A percentile compares a stretch with the other conserved stretches of the same genome.
Evolutionary conservation across 2,329 filamentous ascomycete genomes (phyloP).

Genomic region (Colletotrichum cuscutae): DNA sequence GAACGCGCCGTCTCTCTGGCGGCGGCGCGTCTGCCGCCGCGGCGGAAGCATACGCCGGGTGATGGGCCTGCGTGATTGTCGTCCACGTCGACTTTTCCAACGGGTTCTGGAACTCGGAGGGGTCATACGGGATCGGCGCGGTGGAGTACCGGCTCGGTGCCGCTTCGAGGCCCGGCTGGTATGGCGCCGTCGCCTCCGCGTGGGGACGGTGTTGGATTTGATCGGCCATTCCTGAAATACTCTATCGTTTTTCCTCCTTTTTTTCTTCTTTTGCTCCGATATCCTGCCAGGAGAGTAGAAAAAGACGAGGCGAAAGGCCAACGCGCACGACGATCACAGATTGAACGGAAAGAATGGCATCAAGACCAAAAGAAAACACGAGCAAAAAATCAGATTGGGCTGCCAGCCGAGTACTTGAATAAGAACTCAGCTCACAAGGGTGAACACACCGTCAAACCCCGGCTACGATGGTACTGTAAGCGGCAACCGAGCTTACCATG

Average conservation of each 20-base stretch:
- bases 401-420: background rate
- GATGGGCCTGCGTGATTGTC: background rate
- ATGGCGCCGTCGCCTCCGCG: background rate
- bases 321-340: background rate
- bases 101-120: background rate
- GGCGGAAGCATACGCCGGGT: background rate
- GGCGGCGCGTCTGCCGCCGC: background rate
- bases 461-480: background rate
- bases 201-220: background rate
- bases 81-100: background rate
- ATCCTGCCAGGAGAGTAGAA: too few species aligned
- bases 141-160: background rate
- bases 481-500: background rate
- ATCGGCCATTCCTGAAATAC: background rate
- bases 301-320: too few species aligned
- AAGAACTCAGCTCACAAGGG: background rate
- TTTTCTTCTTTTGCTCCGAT: too few species aligned
- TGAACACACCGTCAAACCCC: too few species aligned
- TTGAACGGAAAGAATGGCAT: background rate
- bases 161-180: slow-evolving; percentile 17
- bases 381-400: background rate
- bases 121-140: slow-evolving; percentile 7
- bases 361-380: background rate
- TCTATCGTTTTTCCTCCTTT: too few species aligned
- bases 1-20: slow-evolving; percentile 14